phyloP scores from a whole-genome alignment of 2,329 filamentous ascomycete genomes.

The Diaporthe citrichinensis region DNA sequence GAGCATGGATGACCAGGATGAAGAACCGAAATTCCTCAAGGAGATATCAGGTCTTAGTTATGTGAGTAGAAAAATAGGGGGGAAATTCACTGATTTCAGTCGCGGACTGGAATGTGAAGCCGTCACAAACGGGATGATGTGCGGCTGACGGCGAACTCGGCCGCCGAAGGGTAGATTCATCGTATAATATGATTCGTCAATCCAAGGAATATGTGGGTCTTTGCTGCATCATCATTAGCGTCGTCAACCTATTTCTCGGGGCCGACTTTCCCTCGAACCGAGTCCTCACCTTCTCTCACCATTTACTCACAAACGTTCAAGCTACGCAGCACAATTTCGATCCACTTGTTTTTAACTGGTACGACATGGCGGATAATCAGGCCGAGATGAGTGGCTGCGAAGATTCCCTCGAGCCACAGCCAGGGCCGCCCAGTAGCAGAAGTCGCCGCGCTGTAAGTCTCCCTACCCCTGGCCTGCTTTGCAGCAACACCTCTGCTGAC shows the following conservation, averaged over 20 bases:
- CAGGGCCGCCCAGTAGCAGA: not conserved
- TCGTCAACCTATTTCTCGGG: not conserved
- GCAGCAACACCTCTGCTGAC: not conserved
- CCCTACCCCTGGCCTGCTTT: not conserved
- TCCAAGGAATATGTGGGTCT: not conserved
- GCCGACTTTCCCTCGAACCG: constrained; percentile 11
- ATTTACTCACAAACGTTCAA: not conserved
- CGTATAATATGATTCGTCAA: not conserved
- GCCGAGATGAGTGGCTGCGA: not conserved
- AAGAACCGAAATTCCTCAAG: not conserved
- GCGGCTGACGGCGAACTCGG: constrained; percentile 7
- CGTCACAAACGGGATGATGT: too few species aligned
- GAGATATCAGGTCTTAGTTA: not conserved
- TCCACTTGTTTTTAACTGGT: not conserved
- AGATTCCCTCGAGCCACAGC: not conserved
- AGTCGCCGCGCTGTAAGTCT: constrained; percentile 15
- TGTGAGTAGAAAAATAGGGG: not conserved
- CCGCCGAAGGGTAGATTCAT: not conserved
- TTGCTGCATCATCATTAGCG: not conserved
- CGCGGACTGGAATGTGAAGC: not conserved
- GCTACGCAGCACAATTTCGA: not conserved
- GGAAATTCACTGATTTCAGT: not conserved
- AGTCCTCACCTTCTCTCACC: not conserved
- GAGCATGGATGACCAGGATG: not conserved
- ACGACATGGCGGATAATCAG: not conserved